Percentiles rank a stretch among this genome's conserved stretches.
Conservation (phyloP, 2,329 filamentous ascomycete species). For the Berkeleyomyces basicola region DNA sequence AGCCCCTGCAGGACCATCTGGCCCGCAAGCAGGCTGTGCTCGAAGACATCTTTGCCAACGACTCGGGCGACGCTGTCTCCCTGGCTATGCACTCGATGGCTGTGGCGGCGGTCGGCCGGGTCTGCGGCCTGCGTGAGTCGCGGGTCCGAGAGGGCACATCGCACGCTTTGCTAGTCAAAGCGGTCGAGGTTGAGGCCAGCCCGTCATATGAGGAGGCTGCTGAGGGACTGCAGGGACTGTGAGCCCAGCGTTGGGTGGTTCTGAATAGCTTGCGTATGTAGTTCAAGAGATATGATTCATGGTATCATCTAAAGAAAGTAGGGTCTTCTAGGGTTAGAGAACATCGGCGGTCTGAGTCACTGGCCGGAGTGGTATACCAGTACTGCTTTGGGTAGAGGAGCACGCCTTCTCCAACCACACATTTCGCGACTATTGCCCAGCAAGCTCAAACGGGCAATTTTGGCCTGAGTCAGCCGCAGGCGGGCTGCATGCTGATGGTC, state of each 20-base stretch:
- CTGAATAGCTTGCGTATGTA: no score
- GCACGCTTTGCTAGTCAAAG: conserved; percentile 39
- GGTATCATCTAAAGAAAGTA: no score
- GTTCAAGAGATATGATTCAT: no score
- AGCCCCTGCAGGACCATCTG: conserved; percentile 32
- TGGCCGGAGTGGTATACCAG: no score
- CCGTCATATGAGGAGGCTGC: conserved; percentile 7
- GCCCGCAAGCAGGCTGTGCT: conserved; percentile 26
- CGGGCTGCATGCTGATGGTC: no score
- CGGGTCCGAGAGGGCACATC: conserved; percentile 33
- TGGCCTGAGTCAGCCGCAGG: no score
- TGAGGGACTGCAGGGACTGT: neutral
- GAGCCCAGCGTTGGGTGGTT: neutral
- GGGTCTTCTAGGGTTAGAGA: no score
- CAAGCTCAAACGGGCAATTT: no score
- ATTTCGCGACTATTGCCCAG: no score
- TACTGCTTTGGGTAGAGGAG: no score
- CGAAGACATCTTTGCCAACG: conserved; percentile 29
- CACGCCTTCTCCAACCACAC: no score
- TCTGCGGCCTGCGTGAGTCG: conserved; percentile 28
- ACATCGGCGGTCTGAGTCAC: no score
- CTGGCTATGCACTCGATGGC: conserved; percentile 34
- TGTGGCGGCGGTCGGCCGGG: conserved; percentile 27
- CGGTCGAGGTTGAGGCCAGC: conserved; percentile 10
- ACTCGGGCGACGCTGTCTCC: conserved; percentile 25